phyloP scores from a whole-genome alignment of 148 eudicot genomes.

The Dysphania ambrosioides region DNA sequence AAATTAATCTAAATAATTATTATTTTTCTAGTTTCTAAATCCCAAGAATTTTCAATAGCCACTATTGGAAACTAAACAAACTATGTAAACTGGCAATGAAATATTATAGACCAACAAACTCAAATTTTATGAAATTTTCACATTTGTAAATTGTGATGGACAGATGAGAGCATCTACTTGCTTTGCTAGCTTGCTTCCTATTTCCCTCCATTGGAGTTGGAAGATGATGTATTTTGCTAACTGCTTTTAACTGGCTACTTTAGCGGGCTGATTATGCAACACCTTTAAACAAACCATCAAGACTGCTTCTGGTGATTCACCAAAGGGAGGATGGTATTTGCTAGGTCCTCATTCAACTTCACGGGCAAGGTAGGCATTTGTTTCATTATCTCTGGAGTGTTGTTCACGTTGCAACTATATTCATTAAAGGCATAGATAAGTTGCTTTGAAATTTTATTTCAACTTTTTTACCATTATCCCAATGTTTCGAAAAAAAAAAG shows the following conservation, averaged over 20 bases:
- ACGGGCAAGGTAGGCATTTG: slow-evolving; percentile 98
- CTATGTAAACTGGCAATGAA: slow-evolving; percentile 22
- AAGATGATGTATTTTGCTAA: slow-evolving; percentile 9
- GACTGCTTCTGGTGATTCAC: slow-evolving; percentile 47
- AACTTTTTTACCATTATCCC: too few species aligned
- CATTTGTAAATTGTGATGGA: slow-evolving; percentile 23
- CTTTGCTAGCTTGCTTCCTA: slow-evolving; percentile 17
- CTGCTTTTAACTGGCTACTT: slow-evolving; percentile 21
- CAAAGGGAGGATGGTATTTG: slow-evolving; percentile 56
- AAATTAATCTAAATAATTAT: slow-evolving; percentile 22
- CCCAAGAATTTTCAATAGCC: slow-evolving; percentile 25
- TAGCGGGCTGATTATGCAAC: not conserved
- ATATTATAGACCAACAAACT: slow-evolving; percentile 6
- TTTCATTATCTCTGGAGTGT: slow-evolving; percentile 86
- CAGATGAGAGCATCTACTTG: slow-evolving; percentile 18
- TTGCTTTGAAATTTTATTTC: too few species aligned
- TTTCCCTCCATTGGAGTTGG: slow-evolving; percentile 2
- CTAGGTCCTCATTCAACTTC: slow-evolving; percentile 83
- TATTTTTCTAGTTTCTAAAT: slow-evolving; percentile 20
- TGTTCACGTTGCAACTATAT: slow-evolving; percentile 55
- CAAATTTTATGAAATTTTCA: slow-evolving; percentile 7
- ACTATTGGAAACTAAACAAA: slow-evolving; percentile 29
- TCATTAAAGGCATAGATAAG: not conserved
- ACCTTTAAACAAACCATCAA: slow-evolving; percentile 21
- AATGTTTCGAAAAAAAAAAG: too few species aligned